Base-by-base conservation (phyloP, 2,329 filamentous ascomycete species). In the Lachnellula arida region DNA sequence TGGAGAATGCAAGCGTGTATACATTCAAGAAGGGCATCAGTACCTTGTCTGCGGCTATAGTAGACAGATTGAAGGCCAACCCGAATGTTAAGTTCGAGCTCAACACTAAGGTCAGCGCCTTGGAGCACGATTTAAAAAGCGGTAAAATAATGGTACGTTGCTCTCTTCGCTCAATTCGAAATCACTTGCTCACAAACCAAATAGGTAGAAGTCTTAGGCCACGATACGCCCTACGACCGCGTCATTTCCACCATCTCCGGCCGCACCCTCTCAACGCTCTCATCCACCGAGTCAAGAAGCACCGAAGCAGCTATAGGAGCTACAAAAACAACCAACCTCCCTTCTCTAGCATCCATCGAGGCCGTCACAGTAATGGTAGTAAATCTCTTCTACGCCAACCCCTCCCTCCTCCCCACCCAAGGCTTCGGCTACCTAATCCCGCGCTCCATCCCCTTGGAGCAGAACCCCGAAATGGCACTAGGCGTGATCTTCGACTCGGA, bases 351-450 rank as follows among this genome's bases (percentile, higher is more conserved):
- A 17, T 68, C 79, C 44, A 81, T 82, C 15, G 79, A 82, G 52
- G 82, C 86, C 37, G 88, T 93, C 32, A 92, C 86, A 34, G 91
- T 97, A 63, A 92, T 92, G 85, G 89, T 92, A 2, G 88, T 99
- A 59, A 97, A 96, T 73, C 78, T 99, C 48, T 97, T 87, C 79
- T 99, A 87, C 71, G 76, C 79, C 1, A 77, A 83, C 44, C 78
- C 85, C 6, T 68, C 81, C 55, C 74, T 96, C 37, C 77, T 89
- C 49, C 59, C 65, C 2, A 81, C 82, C 14, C 76, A 84, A 32
- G 94, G 92, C 17, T 95, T 97, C 69, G 94, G 94, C 61, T 97
- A 97, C 72, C 82, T 99, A 5, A 88, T 99, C 57, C 93, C 94
- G 1, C 84, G 85, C 57, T 85, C 85, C 15, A 79, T 89, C 1